A percentile compares a stretch with the other conserved stretches of the same genome.
Evolutionary conservation across 2,329 filamentous ascomycete genomes (phyloP).

Genomic region (Aspergillus melleus): DNA sequence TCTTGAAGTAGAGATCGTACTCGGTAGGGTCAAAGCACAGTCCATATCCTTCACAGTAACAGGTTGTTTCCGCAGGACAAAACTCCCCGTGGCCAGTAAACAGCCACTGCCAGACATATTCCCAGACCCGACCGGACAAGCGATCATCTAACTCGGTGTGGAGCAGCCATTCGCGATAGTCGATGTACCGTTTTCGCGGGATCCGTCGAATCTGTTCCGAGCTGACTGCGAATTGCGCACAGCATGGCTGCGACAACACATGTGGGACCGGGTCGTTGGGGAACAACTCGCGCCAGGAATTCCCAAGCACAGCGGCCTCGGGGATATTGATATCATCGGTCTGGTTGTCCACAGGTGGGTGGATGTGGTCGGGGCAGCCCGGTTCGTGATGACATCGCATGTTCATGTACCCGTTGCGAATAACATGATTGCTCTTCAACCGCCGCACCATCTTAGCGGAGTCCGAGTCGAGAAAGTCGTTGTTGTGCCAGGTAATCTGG

Average conservation of each 20-base stretch:
- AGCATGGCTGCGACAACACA: constrained; percentile 55
- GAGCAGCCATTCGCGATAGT: constrained; percentile 53
- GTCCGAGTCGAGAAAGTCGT: constrained; percentile 45
- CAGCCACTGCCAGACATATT: constrained; percentile 53
- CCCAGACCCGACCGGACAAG: constrained; percentile 52
- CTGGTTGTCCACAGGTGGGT: constrained; percentile 18
- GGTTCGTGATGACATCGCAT: constrained; percentile 52
- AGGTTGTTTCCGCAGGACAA: constrained; percentile 9
- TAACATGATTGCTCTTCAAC: constrained; percentile 45
- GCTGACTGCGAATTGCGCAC: constrained; percentile 57
- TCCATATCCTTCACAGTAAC: constrained; percentile 12
- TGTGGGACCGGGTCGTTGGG: constrained; percentile 23
- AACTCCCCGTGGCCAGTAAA: constrained; percentile 6
- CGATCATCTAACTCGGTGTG: constrained; percentile 49
- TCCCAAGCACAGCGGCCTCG: constrained; percentile 29
- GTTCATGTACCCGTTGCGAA: constrained; percentile 50
- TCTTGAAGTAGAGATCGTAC: constrained; percentile 8
- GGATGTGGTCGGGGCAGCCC: constrained; percentile 53
- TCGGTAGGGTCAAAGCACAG: constrained; percentile 4
- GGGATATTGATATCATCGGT: constrained; percentile 21
- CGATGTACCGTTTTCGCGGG: constrained; percentile 48
- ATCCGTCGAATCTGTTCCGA: constrained; percentile 49
- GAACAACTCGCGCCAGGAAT: constrained; percentile 31
- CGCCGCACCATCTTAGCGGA: constrained; percentile 43
- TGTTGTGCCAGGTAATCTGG: constrained; percentile 53